Evolutionary conservation across 345 rosid genomes (phyloP), one percentile per base, ranked within the genome.

Genomic region (Laguncularia racemosa): DNA sequence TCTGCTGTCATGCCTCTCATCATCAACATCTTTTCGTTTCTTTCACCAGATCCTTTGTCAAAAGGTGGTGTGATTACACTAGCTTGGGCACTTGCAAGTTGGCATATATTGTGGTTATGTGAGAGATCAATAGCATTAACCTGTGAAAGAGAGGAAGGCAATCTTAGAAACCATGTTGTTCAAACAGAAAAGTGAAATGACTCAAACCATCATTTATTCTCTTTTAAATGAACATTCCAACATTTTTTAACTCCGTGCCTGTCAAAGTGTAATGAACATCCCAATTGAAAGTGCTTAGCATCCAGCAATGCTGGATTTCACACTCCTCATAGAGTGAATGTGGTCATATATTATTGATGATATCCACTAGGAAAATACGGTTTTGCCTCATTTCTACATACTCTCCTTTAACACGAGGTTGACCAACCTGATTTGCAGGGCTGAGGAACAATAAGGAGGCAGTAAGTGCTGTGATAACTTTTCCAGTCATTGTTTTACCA

Each of bases 1-100:
- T 81, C 78, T 14, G 89, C 77, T 49, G 95, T 83, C 98, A 89
- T 92, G 66, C 89, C 95, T 81, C 86, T 83, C 93, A 81, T 92
- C 93, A 80, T 84, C 96, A 91, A 82, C 57, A 85, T 60, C 76
- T 59, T 86, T 62, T 78, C 75, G 62, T 44, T 67, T 65, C 69
- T 63, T 63, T 26, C 83, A 8, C 62, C 72, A 62, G 95, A 81
- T 33, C 59, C 77, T 46, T 59, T 77, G 46, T 86, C 95, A 59
- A 86, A 72, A 56, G 87, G 89, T 69, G 78, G 79, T 62, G 79
- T 75, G 21, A 48, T 66, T 20, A 53, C 71, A 60, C 38, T 69
- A 59, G 77, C 88, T 44, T 71, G 56, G n/a, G 79, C 72, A 63
- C 64, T 84, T 44, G 83, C 89, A 46, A 88, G 67, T 62, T 84